Evolutionary conservation across 164 flowering plant genomes (phyloP), one percentile per base, ranked within the genome.

Genomic region (Platanus orientalis): DNA sequence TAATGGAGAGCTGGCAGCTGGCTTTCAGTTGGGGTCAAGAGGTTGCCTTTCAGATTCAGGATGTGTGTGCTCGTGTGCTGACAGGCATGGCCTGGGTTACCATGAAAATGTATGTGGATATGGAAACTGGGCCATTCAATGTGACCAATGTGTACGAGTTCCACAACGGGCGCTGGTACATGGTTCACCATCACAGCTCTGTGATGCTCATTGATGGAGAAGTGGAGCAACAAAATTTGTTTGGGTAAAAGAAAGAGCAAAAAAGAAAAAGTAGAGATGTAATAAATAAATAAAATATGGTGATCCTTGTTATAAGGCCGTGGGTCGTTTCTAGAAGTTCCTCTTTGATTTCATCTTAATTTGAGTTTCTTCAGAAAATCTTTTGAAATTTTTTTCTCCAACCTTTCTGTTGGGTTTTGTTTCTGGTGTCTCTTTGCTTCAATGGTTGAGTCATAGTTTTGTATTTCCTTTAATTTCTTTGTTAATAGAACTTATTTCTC

Each of bases 101-200:
- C 54, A 86, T 92, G 96, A 84, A 84, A 81, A 72, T 87, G 13
- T 83, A 75, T 56, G 61, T 80, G n/a, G 84, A 81, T 66, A 65
- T 86, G 70, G 88, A 82, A 13, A 49, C 67, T 0, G 84, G 81
- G 79, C 80, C 93, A 24, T 89, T 79, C 67, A 73, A 77, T 62
- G 76, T 92, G 56, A 88, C 94, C 32, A 95, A 95, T 62, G 76
- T 91, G 19, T 92, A 71, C 55, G 99, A 95, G 86, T 79, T 82
- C 59, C 94, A 89, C 54, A 78, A 80, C 45, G 91, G 86, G 34
- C 79, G 72, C 58, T 90, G 97, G 97, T 81, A 73, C 73, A 79
- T 94, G 90, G 98, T 94, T 71, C 97, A 94, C 74, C 98, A 94
- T 77, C 98, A 94, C 79, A 73, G 87, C 78, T 84, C 97, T 20